Base-by-base conservation (phyloP, 441 rosid genomes). In the Aquilaria agallochum region DNA sequence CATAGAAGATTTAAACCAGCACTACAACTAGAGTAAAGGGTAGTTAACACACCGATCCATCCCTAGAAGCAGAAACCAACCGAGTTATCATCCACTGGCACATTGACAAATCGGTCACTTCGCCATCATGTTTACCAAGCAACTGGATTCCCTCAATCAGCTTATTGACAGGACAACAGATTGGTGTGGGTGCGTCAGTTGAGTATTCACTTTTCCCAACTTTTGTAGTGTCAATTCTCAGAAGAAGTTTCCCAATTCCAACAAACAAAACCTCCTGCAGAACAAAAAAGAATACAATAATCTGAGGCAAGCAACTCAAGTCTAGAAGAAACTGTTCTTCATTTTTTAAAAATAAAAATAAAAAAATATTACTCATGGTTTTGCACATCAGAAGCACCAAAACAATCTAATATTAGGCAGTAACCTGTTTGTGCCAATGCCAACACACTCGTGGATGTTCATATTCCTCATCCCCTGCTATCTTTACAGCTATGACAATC, bases 401-500 rank as follows among this genome's bases (percentile, higher is more conserved):
- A 56, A 58, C 31, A 53, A 32, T 60, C 31, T 49, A 59, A 62
- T 87, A 20, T 20, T 20, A 20, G 27, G 27, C 27, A 20, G 27
- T 20, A 20, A 95, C 99, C 80, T 89, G 97, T 74, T 87, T 95
- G 83, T 88, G 89, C 63, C 82, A 82, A 68, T 95, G 98, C 99
- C 99, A 95, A 70, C 96, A 95, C 51, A 92, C 74, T 51, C 89
- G 91, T 27, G 99, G 99, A 72, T 92, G 92, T 55, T 77, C 71
- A 34, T 74, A 57, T 63, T 84, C 86, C 62, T 74, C 88, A 53
- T 83, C 84, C 58, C 83, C 85, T 31, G 79, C 57, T 55, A 92
- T 79, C 64, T 90, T 93, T 74, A 90, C 73, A 62, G 97, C 93
- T 74, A 84, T 65, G 62, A 81, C 75, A 65, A 78, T 67, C 56